phyloP scores from a whole-genome alignment of 2,329 filamentous ascomycete genomes.

The Aureobasidium sp. region DNA sequence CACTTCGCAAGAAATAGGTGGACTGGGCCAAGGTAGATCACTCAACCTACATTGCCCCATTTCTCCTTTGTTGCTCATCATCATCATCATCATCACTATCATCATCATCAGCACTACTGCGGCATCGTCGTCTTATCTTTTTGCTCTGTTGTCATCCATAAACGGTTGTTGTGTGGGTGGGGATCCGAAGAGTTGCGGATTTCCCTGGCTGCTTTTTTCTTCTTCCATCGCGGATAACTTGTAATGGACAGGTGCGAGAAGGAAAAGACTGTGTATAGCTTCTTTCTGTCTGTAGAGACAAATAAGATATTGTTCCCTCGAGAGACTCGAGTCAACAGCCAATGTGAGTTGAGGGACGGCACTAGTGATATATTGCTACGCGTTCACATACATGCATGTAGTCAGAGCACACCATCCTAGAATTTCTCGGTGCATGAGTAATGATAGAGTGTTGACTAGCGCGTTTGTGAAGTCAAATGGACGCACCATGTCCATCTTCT shows the following conservation, averaged over 20 bases:
- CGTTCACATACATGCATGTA: not conserved
- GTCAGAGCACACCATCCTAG: not conserved
- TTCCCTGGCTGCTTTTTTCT: not conserved
- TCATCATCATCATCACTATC: not conserved
- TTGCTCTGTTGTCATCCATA: constrained; percentile 1
- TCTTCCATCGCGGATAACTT: not conserved
- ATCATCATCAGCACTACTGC: not conserved
- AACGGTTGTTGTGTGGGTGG: constrained; percentile 8
- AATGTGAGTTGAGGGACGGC: not conserved
- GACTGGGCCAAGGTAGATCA: not conserved
- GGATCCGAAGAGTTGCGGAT: not conserved
- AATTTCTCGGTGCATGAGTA: not conserved
- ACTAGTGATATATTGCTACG: too few relatives aligned
- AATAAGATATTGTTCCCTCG: not conserved
- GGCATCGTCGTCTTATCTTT: not conserved
- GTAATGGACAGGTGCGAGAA: not conserved
- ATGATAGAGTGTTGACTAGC: not conserved
- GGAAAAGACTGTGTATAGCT: not conserved
- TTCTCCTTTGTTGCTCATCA: constrained; percentile 3
- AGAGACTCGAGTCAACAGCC: not conserved
- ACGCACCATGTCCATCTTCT: not conserved
- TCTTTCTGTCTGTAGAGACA: not conserved
- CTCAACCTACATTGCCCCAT: not conserved
- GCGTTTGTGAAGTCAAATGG: not conserved
- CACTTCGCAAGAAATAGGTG: not conserved